Conservation (phyloP, 2,329 filamentous ascomycete species). For the Intubia oerlemansii region DNA sequence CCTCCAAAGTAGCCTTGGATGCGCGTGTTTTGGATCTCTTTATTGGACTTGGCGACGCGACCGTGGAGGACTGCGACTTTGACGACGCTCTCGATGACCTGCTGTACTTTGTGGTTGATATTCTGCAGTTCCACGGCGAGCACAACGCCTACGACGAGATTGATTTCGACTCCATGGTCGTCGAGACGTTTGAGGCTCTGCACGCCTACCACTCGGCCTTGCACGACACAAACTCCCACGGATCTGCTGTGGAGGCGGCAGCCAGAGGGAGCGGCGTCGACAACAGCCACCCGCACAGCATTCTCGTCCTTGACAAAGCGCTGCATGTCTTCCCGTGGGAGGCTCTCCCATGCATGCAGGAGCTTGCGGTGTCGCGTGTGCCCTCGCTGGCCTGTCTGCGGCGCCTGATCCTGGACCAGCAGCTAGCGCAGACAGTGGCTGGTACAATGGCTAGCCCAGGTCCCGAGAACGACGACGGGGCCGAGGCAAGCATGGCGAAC, state of each 20-base stretch:
- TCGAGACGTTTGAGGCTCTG: slow-evolving; percentile 73
- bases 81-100: slow-evolving; percentile 84
- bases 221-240: no score
- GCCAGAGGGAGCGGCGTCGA: no score
- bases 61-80: slow-evolving; percentile 45
- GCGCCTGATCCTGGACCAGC: slow-evolving; percentile 43
- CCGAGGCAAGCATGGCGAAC: slow-evolving; percentile 2
- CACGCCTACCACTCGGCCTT: slow-evolving; percentile 50
- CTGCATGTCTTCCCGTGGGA: slow-evolving; percentile 93
- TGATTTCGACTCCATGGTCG: slow-evolving; percentile 78
- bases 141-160: slow-evolving; percentile 94
- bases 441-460: not conserved
- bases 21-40: slow-evolving; percentile 65
- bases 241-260: slow-evolving; percentile 10
- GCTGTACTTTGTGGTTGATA: slow-evolving; percentile 89
- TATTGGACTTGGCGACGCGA: slow-evolving; percentile 58
- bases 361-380: slow-evolving; percentile 62
- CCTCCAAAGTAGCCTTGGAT: slow-evolving; percentile 32
- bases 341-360: slow-evolving; percentile 68
- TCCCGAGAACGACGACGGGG: not conserved
- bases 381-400: slow-evolving; percentile 70
- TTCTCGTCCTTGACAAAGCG: slow-evolving; percentile 78
- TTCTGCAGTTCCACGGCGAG: slow-evolving; percentile 91
- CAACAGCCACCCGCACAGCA: slow-evolving; percentile 39
- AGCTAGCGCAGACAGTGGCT: slow-evolving; percentile 1